Evolutionary conservation across 2,329 filamentous ascomycete genomes (phyloP).

Genomic region (Botrytis elliptica): DNA sequence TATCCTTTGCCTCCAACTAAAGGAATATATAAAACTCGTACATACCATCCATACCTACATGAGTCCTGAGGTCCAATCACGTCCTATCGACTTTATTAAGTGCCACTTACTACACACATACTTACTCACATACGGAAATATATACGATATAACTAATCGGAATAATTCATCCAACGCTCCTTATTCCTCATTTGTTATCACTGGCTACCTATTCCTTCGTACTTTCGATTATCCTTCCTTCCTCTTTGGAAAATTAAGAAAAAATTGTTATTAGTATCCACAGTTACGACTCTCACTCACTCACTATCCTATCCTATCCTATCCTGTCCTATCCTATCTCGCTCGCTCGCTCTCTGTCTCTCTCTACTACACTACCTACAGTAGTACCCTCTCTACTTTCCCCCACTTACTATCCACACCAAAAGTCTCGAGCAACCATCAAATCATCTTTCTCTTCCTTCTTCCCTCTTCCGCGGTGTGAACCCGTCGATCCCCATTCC

Average conservation of each 20-base stretch:
- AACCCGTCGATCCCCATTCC: slow-evolving; percentile 15
- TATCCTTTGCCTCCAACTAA: background rate
- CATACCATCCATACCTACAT: background rate
- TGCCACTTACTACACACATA: background rate
- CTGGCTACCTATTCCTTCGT: background rate
- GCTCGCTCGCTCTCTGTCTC: background rate
- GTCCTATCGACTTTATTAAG: background rate
- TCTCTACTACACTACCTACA: background rate
- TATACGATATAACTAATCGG: background rate
- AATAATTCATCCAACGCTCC: background rate
- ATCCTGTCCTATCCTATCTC: background rate
- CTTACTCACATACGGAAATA: background rate
- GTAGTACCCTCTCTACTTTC: background rate
- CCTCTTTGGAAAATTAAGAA: background rate
- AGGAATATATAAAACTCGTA: slow-evolving; percentile 1
- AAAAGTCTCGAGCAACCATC: slow-evolving; percentile 9
- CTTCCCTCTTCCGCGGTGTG: slow-evolving; percentile 14
- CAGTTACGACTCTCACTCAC: background rate
- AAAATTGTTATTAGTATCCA: background rate
- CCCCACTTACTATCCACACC: slow-evolving; percentile 12
- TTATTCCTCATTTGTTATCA: background rate
- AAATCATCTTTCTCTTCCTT: slow-evolving; percentile 2
- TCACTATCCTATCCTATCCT: background rate
- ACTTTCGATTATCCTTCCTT: background rate
- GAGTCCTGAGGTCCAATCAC: background rate